Evolutionary conservation across 805 yeast genomes (phyloP), one percentile per base, ranked within the genome.

Genomic region (Kuraishia molischiana): DNA sequence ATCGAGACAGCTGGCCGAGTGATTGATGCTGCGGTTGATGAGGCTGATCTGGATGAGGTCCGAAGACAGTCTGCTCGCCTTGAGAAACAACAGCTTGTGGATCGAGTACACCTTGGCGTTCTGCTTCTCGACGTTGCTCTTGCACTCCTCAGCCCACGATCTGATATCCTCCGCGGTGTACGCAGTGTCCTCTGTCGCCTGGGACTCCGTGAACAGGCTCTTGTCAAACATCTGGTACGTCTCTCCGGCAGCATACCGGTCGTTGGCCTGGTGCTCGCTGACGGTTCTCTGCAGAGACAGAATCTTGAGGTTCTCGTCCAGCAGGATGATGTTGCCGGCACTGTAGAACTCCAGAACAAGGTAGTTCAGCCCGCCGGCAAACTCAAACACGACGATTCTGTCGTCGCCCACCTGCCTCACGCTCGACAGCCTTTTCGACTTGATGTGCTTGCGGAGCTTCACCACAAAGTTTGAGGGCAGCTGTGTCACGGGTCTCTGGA

Each of bases 301-400:
- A 36, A 89, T 86, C 48, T 72, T 77, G 42, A 66, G 57, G 17
- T 79, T 70, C 21, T 74, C 69, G 55, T 90, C 94, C 43, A 90
- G 64, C 17, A 90, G 64, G 15, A 90, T 63, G 38, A 90, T 74
- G 53, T 90, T 90, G 20, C 98, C 98, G 3, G 96, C 96, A 53
- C 96, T 84, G 62, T 89, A 90, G 51, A 90, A 90, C 57, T 90
- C 98, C 38, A 90, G 58, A 0, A 85, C 95, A 45, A 90, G 61
- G 48, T 83, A 80, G 51, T 62, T 77, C 37, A 74, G 50, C 2
- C 95, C 95, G 49, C 85, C 95, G 33, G 89, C 77, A 59, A 90
- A 90, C 42, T 85, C 77, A 33, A 90, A 57, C 0, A 87, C 95
- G 32, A 85, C 64, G n/a, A 85, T 75, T 56, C 97, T 70, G 53